Percentiles rank a stretch among this genome's conserved stretches.
Evolutionary conservation across 2,329 filamentous ascomycete species (phyloP).

Genomic region (Fusarium pseudocircinatum): DNA sequence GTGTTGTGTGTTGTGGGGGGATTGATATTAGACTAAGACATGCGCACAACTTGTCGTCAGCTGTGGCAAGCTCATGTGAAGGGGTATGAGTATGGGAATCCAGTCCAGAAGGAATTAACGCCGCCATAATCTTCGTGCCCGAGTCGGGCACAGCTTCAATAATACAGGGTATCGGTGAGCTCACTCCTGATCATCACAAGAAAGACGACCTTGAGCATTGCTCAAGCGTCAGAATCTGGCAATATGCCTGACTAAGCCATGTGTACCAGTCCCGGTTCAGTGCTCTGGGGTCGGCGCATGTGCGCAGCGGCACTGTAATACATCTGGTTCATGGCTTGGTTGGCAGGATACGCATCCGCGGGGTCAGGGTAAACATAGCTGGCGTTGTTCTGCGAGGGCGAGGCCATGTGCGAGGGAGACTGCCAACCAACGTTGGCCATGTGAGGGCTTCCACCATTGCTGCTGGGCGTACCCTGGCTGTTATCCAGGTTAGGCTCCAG

Average conservation of each 20-base stretch:
- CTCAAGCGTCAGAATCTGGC: slow-evolving; percentile 18
- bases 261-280: slow-evolving; percentile 67
- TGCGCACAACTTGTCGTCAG: slow-evolving; percentile 32
- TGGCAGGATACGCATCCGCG: slow-evolving; percentile 70
- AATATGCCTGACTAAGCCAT: slow-evolving; percentile 49
- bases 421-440: slow-evolving; percentile 86
- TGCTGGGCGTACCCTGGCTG: slow-evolving; percentile 72
- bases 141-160: slow-evolving; percentile 24
- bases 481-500: slow-evolving; percentile 87
- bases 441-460: slow-evolving; percentile 86
- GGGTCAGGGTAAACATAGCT: slow-evolving; percentile 85
- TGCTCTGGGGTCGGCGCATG: slow-evolving; percentile 78
- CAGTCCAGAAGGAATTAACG: slow-evolving; percentile 34
- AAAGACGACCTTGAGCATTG: neutral
- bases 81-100: slow-evolving; percentile 14
- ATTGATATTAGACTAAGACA: slow-evolving; percentile 36
- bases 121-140: slow-evolving; percentile 24
- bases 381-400: slow-evolving; percentile 74
- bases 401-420: slow-evolving; percentile 79
- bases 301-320: slow-evolving; percentile 74
- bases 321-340: slow-evolving; percentile 70
- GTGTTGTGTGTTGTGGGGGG: neutral
- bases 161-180: slow-evolving; percentile 40
- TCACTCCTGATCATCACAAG: slow-evolving; percentile 11
- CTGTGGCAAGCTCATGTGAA: slow-evolving; percentile 25